These are phyloP conservation scores for Triglochin maritima DNA, from an alignment of 106 monocot genomes.

Conservation along the genomic window DNA sequence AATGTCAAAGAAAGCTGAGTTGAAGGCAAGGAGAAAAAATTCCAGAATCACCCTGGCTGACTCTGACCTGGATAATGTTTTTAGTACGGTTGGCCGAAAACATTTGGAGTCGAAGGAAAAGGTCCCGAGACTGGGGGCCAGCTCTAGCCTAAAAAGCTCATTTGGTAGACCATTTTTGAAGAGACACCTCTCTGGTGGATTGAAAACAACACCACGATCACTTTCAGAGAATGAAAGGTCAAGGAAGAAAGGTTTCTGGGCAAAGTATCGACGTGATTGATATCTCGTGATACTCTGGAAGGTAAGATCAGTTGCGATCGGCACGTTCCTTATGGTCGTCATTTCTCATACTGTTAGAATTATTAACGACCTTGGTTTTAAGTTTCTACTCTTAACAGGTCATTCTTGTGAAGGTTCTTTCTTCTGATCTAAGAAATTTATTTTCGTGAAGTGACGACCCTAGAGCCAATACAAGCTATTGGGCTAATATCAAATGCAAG, in stretches of 20 bases:
- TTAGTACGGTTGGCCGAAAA: slow-evolving; percentile 2
- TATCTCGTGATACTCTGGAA: neutral
- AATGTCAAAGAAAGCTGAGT: slow-evolving; percentile 25
- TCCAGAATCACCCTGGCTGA: slow-evolving; percentile 43
- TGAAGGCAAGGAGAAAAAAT: slow-evolving; percentile 40
- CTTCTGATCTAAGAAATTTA: no score
- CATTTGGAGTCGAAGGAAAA: slow-evolving; percentile 3
- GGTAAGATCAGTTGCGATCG: no score
- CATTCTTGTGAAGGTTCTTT: no score
- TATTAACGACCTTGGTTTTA: no score
- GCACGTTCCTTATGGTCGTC: no score
- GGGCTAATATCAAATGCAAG: no score
- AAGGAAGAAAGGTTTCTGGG: slow-evolving; percentile 51
- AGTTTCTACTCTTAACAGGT: no score
- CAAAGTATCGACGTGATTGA: slow-evolving; percentile 14
- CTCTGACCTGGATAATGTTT: slow-evolving; percentile 16
- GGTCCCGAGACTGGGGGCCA: slow-evolving; percentile 11
- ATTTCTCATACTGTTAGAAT: no score
- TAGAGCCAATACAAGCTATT: no score
- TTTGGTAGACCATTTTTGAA: slow-evolving; percentile 34
- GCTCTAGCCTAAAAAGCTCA: slow-evolving; percentile 31
- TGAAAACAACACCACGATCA: slow-evolving; percentile 10
- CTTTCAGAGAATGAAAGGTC: slow-evolving; percentile 18
- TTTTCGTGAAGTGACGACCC: no score
- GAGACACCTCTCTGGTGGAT: slow-evolving; percentile 44